Evolutionary conservation across 305 asterid genomes (phyloP), one percentile per base, ranked within the genome.

Genomic region (Solanum hybrid): DNA sequence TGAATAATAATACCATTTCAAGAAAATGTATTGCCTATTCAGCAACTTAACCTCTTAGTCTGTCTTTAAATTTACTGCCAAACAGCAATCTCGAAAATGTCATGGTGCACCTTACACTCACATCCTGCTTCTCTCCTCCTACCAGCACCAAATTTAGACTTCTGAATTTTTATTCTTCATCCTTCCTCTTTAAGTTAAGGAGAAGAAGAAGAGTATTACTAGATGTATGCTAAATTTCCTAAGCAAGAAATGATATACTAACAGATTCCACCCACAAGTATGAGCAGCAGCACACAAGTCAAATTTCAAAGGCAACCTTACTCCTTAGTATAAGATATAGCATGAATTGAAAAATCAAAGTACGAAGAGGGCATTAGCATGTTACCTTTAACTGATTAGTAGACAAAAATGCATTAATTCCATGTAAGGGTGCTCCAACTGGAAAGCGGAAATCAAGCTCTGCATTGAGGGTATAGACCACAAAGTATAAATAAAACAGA

Each of bases 361-460:
- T 32, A 56, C n/a, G 13, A 56, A 60, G 77, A 56, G 77, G 12
- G 76, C 1, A 85, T 11, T 85, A 85, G 76, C 46, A 85, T 85
- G 77, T 91, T 91, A 98, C 99, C 99, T 95, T 95, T n/a, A 98
- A 97, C 93, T 98, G 99, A 94, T 96, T 98, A 64, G 99, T 98
- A 9, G 98, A 88, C 93, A 98, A 90, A 93, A 98, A 96, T 79
- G 99, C 99, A 64, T 64, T 86, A 69, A 98, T 96, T 86, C 99
- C 99, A 92, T 98, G 99, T 89, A 98, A 36, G 77, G 99, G 99
- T 85, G 99, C 99, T 90, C 99, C 99, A 92, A 95, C 22, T 16
- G 93, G 97, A 88, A 96, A 95, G 60, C 29, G 29, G 29, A 29
- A 29, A 29, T 29, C 29, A 29, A 29, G 29, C 29, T 29, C 29